These are phyloP conservation scores for Emmonsia crescens DNA, from an alignment of 2,329 filamentous ascomycete species.

Conservation along the genomic window DNA sequence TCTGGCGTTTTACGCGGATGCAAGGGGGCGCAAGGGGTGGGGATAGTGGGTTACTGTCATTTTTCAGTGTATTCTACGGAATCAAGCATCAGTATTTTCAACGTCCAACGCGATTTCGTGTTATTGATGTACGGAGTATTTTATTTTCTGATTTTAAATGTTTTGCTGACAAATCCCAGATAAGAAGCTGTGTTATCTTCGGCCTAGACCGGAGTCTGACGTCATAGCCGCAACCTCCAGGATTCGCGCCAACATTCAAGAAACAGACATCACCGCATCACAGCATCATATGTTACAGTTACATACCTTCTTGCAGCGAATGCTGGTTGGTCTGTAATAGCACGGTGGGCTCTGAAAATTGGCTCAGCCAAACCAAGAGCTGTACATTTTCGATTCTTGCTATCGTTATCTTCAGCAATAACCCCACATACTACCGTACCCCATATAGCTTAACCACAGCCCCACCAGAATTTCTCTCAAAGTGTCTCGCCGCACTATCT, in stretches of 20 bases:
- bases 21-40: neutral
- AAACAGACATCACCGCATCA: neutral
- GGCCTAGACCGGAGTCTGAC: neutral
- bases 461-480: neutral
- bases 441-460: neutral
- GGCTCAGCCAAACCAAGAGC: neutral
- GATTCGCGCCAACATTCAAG: neutral
- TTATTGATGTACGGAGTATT: neutral
- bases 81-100: neutral
- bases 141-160: neutral
- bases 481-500: neutral
- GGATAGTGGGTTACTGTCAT: neutral
- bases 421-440: neutral
- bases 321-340: neutral
- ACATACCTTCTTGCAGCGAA: neutral
- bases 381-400: neutral
- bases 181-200: neutral
- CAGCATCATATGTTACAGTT: neutral
- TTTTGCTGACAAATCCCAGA: neutral
- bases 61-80: neutral
- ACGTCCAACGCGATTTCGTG: neutral
- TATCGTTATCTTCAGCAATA: neutral
- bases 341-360: neutral
- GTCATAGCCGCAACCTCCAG: neutral
- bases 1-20: neutral